Conservation (phyloP, 78 protist species). For the Dictyostelium brefeldianum region DNA sequence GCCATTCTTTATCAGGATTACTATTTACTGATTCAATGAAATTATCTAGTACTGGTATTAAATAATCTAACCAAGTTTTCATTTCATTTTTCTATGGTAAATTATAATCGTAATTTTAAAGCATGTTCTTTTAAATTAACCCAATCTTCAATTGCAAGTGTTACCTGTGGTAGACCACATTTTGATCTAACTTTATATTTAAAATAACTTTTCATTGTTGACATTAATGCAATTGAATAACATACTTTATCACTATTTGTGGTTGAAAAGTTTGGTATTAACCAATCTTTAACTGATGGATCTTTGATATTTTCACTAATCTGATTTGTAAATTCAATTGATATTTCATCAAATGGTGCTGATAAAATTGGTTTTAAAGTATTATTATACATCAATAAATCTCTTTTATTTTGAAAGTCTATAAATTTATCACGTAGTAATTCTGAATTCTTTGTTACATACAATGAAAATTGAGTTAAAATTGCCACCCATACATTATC, state of each 20-base stretch:
- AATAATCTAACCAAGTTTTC: constrained; percentile 25
- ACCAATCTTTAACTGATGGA: constrained; percentile 38
- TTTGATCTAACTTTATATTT: too few relatives aligned
- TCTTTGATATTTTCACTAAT: constrained; percentile 27
- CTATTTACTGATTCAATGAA: constrained; percentile 36
- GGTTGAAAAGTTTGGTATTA: constrained; percentile 60
- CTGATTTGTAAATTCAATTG: constrained; percentile 26
- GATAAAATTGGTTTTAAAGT: too few relatives aligned
- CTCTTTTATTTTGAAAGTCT: too few relatives aligned
- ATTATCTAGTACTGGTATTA: constrained; percentile 46
- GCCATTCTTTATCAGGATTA: constrained; percentile 26
- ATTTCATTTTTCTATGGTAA: not conserved
- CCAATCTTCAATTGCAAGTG: constrained; percentile 10
- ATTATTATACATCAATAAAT: too few relatives aligned
- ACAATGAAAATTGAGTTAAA: too few relatives aligned
- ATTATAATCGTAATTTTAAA: not conserved
- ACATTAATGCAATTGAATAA: too few relatives aligned
- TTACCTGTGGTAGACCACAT: too few relatives aligned
- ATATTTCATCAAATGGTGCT: constrained; percentile 38
- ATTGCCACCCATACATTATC: too few relatives aligned
- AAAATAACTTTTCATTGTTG: too few relatives aligned
- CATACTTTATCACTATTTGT: not conserved
- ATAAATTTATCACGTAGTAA: too few relatives aligned
- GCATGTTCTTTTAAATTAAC: too few relatives aligned
- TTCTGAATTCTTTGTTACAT: too few relatives aligned